A percentile compares a stretch with the other conserved stretches of the same genome.
phyloP scores from a whole-genome alignment of 495 filamentous ascomycete species.

The Penicillium taxi region DNA sequence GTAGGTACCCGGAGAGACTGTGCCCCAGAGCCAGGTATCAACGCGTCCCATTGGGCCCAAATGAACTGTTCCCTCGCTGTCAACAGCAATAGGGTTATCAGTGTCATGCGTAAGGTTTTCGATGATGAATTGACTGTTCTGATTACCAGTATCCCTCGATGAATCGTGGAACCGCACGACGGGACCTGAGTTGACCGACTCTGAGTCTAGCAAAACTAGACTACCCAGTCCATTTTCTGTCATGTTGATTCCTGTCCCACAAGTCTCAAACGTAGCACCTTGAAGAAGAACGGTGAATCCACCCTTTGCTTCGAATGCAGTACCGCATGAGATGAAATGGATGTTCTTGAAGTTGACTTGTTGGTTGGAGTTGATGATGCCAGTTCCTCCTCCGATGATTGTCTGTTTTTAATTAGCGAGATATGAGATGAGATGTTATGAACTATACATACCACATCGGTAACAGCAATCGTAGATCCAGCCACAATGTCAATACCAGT shows the following conservation, averaged over 20 bases:
- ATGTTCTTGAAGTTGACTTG: conserved; percentile 47
- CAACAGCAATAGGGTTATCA: conserved; percentile 24
- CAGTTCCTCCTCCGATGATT: conserved; percentile 43
- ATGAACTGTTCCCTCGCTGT: conserved; percentile 27
- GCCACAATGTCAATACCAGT: conserved; percentile 40
- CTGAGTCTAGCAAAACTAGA: conserved; percentile 40
- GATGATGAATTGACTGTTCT: conserved; percentile 32
- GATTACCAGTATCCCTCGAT: conserved; percentile 23
- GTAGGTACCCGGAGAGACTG: conserved; percentile 25
- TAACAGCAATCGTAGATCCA: conserved; percentile 40
- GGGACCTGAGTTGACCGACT: conserved; percentile 40
- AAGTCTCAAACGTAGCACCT: conserved; percentile 24
- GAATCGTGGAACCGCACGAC: conserved; percentile 42
- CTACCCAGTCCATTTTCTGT: conserved; percentile 39
- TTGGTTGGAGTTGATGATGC: conserved; percentile 42
- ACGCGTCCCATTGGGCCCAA: conserved; percentile 40
- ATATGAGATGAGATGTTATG: not conserved
- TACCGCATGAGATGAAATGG: conserved; percentile 33
- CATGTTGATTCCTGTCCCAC: conserved; percentile 28
- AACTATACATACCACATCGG: conserved; percentile 35
- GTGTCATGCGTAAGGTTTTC: conserved; percentile 27
- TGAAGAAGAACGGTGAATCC: conserved; percentile 39
- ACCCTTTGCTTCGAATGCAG: conserved; percentile 28
- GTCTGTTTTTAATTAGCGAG: conserved; percentile 23
- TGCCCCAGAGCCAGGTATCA: conserved; percentile 38